Percentiles rank a stretch among this genome's conserved stretches.
Evolutionary conservation across 352 stramenopile species (phyloP).

Genomic region (Globisporangium orthogonon): DNA sequence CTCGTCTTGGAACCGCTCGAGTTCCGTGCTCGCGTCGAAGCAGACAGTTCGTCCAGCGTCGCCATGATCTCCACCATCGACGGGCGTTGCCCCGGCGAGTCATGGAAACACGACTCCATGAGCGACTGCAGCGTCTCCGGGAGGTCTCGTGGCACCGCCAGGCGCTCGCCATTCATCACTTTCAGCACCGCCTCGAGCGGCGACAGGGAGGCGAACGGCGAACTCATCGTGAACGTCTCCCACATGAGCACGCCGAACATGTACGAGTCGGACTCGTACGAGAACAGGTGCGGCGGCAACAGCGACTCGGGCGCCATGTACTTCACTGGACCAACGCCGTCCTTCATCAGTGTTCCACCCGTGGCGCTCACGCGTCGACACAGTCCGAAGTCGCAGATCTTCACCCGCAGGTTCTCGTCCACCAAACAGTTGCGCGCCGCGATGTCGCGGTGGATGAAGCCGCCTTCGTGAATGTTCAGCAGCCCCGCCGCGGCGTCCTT

Average conservation of each 20-base stretch:
- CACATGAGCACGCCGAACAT: conserved; percentile 85
- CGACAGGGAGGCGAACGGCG: conserved; percentile 49
- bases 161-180: conserved; percentile 53
- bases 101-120: conserved; percentile 68
- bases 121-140: conserved; percentile 41
- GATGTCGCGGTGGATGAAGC: conserved; percentile 79
- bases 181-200: conserved; percentile 57
- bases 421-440: conserved; percentile 77
- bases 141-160: conserved; percentile 36
- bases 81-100: conserved; percentile 51
- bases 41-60: conserved; percentile 28
- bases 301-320: conserved; percentile 84
- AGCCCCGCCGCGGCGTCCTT: conserved; percentile 65
- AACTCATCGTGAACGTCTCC: conserved; percentile 57
- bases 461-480: conserved; percentile 83
- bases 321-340: conserved; percentile 65
- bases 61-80: conserved; percentile 64
- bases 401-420: conserved; percentile 47
- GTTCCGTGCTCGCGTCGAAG: neutral
- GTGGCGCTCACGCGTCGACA: conserved; percentile 57
- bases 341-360: conserved; percentile 51
- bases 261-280: conserved; percentile 71
- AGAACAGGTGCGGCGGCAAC: conserved; percentile 66
- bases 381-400: conserved; percentile 78
- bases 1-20: neutral